Evolutionary conservation across 495 filamentous ascomycete genomes (phyloP).

Genomic region (Neurospora africana): DNA sequence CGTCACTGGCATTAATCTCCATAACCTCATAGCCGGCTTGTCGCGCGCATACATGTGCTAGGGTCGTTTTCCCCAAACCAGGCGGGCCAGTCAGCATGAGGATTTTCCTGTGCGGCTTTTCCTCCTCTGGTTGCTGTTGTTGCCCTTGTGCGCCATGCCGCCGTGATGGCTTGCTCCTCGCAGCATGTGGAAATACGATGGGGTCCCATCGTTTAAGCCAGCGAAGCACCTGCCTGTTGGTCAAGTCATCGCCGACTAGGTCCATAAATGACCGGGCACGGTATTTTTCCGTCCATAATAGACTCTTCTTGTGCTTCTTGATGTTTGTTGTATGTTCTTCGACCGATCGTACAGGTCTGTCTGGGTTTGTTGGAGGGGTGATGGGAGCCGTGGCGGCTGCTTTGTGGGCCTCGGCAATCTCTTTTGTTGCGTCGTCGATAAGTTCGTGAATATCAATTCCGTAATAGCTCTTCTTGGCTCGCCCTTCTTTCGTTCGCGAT

Average conservation of each 20-base stretch:
- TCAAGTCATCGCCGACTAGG: conserved; percentile 86
- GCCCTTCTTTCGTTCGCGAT: conserved; percentile 54
- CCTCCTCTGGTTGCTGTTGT: conserved; percentile 42
- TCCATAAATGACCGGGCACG: conserved; percentile 87
- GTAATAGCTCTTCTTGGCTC: conserved; percentile 76
- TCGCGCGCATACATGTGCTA: conserved; percentile 89
- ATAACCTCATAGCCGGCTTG: conserved; percentile 94
- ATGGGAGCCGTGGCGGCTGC: conserved; percentile 12
- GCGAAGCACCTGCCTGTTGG: conserved; percentile 78
- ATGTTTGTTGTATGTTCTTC: conserved; percentile 25
- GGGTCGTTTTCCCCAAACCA: conserved; percentile 88
- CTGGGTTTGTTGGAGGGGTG: conserved; percentile 15
- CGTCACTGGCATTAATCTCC: conserved; percentile 80
- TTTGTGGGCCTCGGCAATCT: conserved; percentile 27
- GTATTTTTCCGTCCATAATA: conserved; percentile 85
- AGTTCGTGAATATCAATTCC: conserved; percentile 82
- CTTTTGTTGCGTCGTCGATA: conserved; percentile 54
- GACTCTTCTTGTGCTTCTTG: conserved; percentile 36
- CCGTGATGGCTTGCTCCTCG: conserved; percentile 40
- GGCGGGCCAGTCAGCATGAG: conserved; percentile 83
- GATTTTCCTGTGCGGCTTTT: conserved; percentile 70
- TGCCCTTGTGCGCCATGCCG: conserved; percentile 24
- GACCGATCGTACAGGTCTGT: conserved; percentile 25
- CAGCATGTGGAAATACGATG: conserved; percentile 72
- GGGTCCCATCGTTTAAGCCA: conserved; percentile 94